Conservation (phyloP, 192 early-diverging fungal genomes). For the Coemansia asiatica region DNA sequence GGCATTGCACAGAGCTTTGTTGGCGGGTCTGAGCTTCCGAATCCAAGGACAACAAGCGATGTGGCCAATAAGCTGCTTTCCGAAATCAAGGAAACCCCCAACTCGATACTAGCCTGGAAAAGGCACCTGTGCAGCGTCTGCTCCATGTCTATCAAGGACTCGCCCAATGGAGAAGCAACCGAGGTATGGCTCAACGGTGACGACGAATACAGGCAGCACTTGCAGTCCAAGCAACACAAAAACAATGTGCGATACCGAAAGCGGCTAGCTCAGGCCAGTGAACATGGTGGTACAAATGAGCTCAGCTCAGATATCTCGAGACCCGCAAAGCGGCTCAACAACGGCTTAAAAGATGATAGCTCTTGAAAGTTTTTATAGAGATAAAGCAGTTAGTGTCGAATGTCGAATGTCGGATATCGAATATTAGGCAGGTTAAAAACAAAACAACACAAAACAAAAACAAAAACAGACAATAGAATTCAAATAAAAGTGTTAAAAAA, state of each 20-base stretch:
- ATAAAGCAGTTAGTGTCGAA: too few relatives aligned
- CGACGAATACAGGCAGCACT: slow-evolving; percentile 73
- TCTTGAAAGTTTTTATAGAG: not conserved
- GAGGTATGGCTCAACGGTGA: slow-evolving; percentile 69
- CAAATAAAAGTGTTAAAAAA: not conserved
- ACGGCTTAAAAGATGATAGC: not conserved
- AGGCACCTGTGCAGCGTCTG: slow-evolving; percentile 73
- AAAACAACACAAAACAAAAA: too few relatives aligned
- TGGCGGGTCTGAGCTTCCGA: slow-evolving; percentile 11
- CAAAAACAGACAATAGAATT: not conserved
- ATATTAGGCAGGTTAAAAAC: too few relatives aligned
- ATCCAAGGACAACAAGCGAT: slow-evolving; percentile 16
- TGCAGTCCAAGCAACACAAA: slow-evolving; percentile 66
- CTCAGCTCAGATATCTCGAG: not conserved
- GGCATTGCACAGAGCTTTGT: slow-evolving; percentile 55
- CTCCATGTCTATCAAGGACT: slow-evolving; percentile 44
- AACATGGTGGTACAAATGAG: not conserved
- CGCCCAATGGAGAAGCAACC: slow-evolving; percentile 38
- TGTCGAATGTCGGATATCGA: too few relatives aligned
- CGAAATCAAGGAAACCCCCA: slow-evolving; percentile 21
- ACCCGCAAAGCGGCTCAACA: not conserved
- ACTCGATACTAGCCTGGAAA: slow-evolving; percentile 58
- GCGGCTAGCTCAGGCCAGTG: slow-evolving; percentile 14
- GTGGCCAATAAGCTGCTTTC: slow-evolving; percentile 36
- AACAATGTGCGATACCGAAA: slow-evolving; percentile 48